These are phyloP conservation scores for Ceratonia siliqua DNA, from an alignment of 306 rosid genomes.

Conservation along the genomic window DNA sequence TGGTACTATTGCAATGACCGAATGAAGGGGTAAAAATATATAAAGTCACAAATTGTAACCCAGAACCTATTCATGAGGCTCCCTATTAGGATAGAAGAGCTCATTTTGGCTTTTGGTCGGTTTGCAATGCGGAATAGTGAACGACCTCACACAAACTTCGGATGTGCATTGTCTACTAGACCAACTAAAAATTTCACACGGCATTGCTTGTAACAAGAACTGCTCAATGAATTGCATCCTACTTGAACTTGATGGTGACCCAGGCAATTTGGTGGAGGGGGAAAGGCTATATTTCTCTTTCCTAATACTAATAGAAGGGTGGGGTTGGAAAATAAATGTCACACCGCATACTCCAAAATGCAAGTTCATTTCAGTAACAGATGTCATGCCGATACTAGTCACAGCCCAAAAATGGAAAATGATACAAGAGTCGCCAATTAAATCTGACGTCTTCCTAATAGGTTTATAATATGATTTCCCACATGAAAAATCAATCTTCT, in stretches of 20 bases:
- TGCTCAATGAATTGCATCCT: not conserved
- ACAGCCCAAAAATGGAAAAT: not conserved
- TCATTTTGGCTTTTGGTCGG: too few relatives aligned
- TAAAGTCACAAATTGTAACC: too few relatives aligned
- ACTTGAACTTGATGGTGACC: not conserved
- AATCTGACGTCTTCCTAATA: slow-evolving; percentile 1
- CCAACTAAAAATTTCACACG: not conserved
- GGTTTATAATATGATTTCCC: not conserved
- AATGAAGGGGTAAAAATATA: too few relatives aligned
- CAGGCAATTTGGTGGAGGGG: not conserved
- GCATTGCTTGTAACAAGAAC: not conserved
- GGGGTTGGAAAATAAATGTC: not conserved
- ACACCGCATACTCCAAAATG: not conserved
- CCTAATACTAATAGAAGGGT: not conserved
- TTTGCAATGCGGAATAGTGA: too few relatives aligned
- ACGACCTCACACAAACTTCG: too few relatives aligned
- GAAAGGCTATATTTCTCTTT: not conserved
- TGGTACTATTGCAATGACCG: too few relatives aligned
- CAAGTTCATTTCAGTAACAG: not conserved
- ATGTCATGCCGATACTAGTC: not conserved
- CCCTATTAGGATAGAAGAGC: too few relatives aligned
- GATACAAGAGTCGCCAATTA: not conserved
- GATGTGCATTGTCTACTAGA: too few relatives aligned
- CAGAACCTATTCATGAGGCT: too few relatives aligned
- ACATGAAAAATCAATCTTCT: not conserved